phyloP scores from a whole-genome alignment of 345 rosid species.

The Kandelia obovata region DNA sequence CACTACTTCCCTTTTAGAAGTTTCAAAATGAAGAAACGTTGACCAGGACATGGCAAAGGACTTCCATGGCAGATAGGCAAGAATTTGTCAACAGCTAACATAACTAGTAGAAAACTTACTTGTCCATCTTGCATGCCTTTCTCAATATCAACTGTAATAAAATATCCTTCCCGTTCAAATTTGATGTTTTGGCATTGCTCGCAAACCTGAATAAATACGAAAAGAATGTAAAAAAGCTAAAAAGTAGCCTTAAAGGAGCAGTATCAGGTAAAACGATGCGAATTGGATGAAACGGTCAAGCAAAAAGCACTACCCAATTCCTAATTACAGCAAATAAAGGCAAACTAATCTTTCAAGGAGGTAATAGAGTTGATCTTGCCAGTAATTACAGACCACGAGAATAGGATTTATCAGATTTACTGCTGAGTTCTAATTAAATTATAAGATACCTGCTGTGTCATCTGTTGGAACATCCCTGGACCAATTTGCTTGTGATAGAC shows the following conservation, averaged over 20 bases:
- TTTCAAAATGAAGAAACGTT: neutral
- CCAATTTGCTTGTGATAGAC: conserved; percentile 97
- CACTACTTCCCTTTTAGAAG: neutral
- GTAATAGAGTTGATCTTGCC: neutral
- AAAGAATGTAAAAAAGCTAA: neutral
- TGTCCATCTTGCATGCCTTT: conserved; percentile 99
- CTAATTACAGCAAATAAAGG: neutral
- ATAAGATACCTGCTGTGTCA: conserved; percentile 79
- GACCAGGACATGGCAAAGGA: neutral
- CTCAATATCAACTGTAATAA: conserved; percentile 94
- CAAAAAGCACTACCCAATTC: neutral
- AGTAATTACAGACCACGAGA: neutral
- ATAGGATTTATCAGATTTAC: neutral
- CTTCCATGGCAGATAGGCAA: neutral
- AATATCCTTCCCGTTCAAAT: conserved; percentile 78
- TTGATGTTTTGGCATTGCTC: conserved; percentile 97
- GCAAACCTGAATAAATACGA: conserved; percentile 60
- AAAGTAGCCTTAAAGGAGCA: neutral
- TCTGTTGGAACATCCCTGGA: conserved; percentile 99
- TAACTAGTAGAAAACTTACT: conserved; percentile 40
- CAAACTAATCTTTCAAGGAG: neutral
- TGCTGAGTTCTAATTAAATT: neutral
- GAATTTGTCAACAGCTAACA: neutral
- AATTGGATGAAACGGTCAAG: neutral
- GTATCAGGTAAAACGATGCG: neutral